Evolutionary conservation across 257 asterid species (phyloP).

Genomic region (Solanum microdontum): DNA sequence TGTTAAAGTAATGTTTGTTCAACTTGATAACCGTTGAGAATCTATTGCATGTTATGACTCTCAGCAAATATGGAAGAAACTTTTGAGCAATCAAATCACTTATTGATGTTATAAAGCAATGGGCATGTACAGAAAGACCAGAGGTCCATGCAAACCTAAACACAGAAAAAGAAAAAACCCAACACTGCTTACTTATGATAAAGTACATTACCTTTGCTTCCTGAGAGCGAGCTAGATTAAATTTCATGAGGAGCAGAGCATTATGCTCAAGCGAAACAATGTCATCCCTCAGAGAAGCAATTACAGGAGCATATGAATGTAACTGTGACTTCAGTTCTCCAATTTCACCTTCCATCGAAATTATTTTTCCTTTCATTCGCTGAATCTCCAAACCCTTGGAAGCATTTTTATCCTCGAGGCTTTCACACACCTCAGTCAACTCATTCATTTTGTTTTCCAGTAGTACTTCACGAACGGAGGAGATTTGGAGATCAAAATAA

Average conservation of each 20-base stretch:
- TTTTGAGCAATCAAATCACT: not conserved
- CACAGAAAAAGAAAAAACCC: not conserved
- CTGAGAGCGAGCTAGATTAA: constrained; percentile 15
- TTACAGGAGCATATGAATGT: constrained; percentile 44
- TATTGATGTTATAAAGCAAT: not conserved
- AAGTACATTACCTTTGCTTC: constrained; percentile 48
- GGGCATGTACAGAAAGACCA: not conserved
- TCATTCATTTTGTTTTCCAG: constrained; percentile 68
- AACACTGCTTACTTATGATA: not conserved
- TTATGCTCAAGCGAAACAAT: constrained; percentile 56
- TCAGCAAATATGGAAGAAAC: not conserved
- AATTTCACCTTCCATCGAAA: constrained; percentile 47
- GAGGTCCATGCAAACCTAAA: not conserved
- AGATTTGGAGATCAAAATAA: constrained; percentile 76
- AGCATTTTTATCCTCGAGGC: constrained; percentile 32
- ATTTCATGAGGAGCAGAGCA: constrained; percentile 39
- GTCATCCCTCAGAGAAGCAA: constrained; percentile 55
- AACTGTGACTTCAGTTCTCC: constrained; percentile 45
- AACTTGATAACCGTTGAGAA: not conserved
- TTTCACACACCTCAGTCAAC: constrained; percentile 45
- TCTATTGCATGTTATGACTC: not conserved
- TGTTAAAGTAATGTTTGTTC: not conserved
- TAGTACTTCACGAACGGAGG: constrained; percentile 53
- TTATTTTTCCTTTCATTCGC: constrained; percentile 42
- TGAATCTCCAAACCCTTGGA: constrained; percentile 47